Evolutionary conservation across 441 rosid species (phyloP), one percentile per base, ranked within the genome.

Genomic region (Theobroma grandiflorum): DNA sequence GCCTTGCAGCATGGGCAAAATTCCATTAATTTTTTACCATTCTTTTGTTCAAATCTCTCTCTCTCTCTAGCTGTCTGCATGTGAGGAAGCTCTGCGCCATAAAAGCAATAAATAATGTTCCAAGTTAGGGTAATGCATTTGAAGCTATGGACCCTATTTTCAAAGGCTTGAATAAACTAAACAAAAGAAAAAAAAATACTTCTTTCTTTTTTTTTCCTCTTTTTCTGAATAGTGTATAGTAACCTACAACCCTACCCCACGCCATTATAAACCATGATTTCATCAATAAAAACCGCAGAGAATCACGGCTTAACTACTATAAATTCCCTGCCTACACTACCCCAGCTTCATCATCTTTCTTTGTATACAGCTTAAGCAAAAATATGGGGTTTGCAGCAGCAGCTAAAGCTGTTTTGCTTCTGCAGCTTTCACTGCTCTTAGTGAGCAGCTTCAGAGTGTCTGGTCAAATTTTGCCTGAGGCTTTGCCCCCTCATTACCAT

Each of bases 391-490:
- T 75, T 20, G 22, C 61, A 69, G 18, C 22, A 0, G 22, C 43
- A 18, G 81, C 82, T 14, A 80, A 78, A 85, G 79, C 82, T 37
- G 40, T 69, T 22, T 43, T 80, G 26, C 72, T 82, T 3, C 4
- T 81, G n/a, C 80, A 80, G 9, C 83, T 88, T 43, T 81, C 84
- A 6, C 74, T 89, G 16, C 62, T 84, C 31, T n/a, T 79, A 4
- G 8, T 78, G 9, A 66, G 73, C 68, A 74, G 74, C 81, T 80
- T 78, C 82, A 31, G 83, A n/a, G 81, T 75, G 35, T 80, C 63
- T 18, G 66, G 81, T 65, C 53, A 82, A 45, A 78, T 45, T 20
- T 61, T 52, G 38, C 59, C 53, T 0, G 77, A 70, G 22, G 80
- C 90, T 2, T 5, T 53, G 52, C 79, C 88, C 22, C 82, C 86